Conservation (phyloP, 2,329 filamentous ascomycete genomes). For the Alternaria sp. region DNA sequence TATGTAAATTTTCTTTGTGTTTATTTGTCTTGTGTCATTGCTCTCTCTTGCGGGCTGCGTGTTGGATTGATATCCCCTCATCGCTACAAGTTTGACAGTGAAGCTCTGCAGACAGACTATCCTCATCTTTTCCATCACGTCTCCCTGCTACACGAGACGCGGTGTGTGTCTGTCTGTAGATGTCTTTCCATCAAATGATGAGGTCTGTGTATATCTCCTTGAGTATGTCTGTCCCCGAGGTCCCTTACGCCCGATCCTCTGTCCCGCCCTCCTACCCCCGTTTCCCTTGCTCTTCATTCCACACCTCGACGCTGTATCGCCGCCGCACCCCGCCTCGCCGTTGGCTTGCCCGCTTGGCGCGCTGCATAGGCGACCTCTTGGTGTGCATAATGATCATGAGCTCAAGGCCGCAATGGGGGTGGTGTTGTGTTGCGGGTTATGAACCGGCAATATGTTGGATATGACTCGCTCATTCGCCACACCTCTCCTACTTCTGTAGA, state of each 20-base stretch:
- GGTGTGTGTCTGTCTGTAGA: slow-evolving; percentile 16
- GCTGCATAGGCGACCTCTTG: slow-evolving; percentile 20
- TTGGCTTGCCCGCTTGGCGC: slow-evolving; percentile 51
- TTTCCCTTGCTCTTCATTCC: slow-evolving; percentile 36
- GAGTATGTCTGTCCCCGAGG: slow-evolving; percentile 54
- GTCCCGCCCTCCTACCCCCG: slow-evolving; percentile 50
- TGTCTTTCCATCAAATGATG: slow-evolving; percentile 32
- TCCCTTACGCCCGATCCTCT: slow-evolving; percentile 54
- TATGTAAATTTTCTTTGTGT: slow-evolving; percentile 44
- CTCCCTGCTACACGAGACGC: slow-evolving; percentile 8
- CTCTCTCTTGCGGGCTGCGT: slow-evolving; percentile 47
- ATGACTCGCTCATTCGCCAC: slow-evolving; percentile 55
- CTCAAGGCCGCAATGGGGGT: slow-evolving; percentile 40
- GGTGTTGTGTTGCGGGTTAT: slow-evolving; percentile 41
- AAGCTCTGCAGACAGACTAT: slow-evolving; percentile 13
- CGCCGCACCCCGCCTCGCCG: slow-evolving; percentile 39
- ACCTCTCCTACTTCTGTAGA: slow-evolving; percentile 33
- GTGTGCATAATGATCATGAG: slow-evolving; percentile 20
- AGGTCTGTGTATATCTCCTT: slow-evolving; percentile 49
- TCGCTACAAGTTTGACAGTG: slow-evolving; percentile 31
- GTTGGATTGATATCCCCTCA: slow-evolving; percentile 51
- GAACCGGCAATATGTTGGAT: slow-evolving; percentile 54
- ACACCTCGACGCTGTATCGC: slow-evolving; percentile 35
- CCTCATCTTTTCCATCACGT: neutral
- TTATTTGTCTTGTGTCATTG: slow-evolving; percentile 47